Evolutionary conservation across 2,329 filamentous ascomycete species (phyloP).

Genomic region (Pseudonectria foliicola): DNA sequence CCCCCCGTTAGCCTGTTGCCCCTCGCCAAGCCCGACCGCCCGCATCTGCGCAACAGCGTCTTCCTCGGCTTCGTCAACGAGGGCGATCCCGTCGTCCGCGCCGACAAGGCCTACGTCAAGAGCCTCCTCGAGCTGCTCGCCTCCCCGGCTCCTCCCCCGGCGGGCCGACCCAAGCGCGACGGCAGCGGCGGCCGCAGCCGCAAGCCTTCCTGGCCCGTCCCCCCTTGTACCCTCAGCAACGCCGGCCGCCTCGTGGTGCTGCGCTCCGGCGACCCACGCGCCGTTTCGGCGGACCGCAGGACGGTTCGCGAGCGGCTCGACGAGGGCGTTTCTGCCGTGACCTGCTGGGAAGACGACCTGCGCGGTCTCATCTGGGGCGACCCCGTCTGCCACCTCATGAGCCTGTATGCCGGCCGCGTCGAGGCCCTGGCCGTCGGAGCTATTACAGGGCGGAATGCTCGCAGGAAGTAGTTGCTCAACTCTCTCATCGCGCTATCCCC

Average conservation of each 20-base stretch:
- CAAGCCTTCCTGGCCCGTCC: slow-evolving; percentile 55
- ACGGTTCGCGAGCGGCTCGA: slow-evolving; percentile 43
- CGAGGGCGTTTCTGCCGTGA: slow-evolving; percentile 61
- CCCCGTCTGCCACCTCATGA: slow-evolving; percentile 74
- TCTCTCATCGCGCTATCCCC: too few species aligned
- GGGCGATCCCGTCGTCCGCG: slow-evolving; percentile 72
- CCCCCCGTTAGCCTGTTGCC: slow-evolving; percentile 70
- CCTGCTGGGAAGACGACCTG: slow-evolving; percentile 61
- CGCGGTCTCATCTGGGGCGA: slow-evolving; percentile 72
- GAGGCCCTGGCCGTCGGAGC: slow-evolving; percentile 62
- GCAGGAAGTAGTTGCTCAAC: neutral
- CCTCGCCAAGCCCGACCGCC: slow-evolving; percentile 49
- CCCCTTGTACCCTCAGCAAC: slow-evolving; percentile 59
- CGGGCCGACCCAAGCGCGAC: too few species aligned
- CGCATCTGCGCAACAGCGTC: slow-evolving; percentile 53
- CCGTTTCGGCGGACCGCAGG: slow-evolving; percentile 34
- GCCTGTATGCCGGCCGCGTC: slow-evolving; percentile 63
- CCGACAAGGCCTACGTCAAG: slow-evolving; percentile 68
- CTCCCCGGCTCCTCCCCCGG: slow-evolving; percentile 35
- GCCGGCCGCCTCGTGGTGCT: slow-evolving; percentile 64
- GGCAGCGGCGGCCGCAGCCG: too few species aligned
- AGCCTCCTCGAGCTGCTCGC: slow-evolving; percentile 66
- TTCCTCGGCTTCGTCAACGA: slow-evolving; percentile 82
- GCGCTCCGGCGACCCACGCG: slow-evolving; percentile 39
- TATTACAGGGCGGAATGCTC: slow-evolving; percentile 18